Conservation (phyloP, 2,329 filamentous ascomycete genomes). For the Venturia aucupariae region DNA sequence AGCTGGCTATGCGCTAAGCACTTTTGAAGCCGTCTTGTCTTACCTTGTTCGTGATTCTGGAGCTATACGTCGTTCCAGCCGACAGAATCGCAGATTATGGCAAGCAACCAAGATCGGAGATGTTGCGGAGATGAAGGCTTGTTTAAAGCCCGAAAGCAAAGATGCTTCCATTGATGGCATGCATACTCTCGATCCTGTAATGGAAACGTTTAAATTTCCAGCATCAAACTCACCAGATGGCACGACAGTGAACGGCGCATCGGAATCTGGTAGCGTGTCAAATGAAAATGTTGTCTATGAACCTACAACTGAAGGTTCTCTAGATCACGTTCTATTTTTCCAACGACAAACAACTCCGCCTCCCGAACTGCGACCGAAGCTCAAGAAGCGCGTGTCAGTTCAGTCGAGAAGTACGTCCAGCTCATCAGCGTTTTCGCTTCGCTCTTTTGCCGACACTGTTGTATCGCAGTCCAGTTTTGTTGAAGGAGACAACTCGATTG, state of each 20-base stretch:
- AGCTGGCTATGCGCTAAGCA: conserved; percentile 91
- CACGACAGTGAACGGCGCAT: conserved; percentile 25
- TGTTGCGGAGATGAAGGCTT: conserved; percentile 61
- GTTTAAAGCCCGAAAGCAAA: conserved; percentile 56
- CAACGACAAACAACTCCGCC: conserved; percentile 51
- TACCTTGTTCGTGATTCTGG: conserved; percentile 79
- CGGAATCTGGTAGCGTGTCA: conserved; percentile 17
- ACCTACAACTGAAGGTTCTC: conserved; percentile 27
- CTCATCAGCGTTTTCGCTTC: conserved; percentile 73
- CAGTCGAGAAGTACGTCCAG: conserved; percentile 82
- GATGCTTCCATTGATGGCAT: background rate
- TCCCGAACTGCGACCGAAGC: conserved; percentile 40
- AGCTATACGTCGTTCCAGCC: conserved; percentile 73
- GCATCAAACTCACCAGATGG: conserved; percentile 16
- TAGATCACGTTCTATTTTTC: conserved; percentile 89
- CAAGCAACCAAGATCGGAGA: conserved; percentile 73
- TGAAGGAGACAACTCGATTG: conserved; percentile 79
- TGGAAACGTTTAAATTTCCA: conserved; percentile 7
- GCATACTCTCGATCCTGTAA: conserved; percentile 4
- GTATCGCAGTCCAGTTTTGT: conserved; percentile 63
- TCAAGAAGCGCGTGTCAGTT: conserved; percentile 75
- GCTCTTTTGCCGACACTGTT: conserved; percentile 70
- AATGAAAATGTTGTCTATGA: conserved; percentile 11
- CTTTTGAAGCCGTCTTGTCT: conserved; percentile 84
- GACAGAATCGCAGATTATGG: conserved; percentile 80